Percentiles rank a stretch among this genome's conserved stretches.
Evolutionary conservation across 257 asterid species (phyloP).

Genomic region (Solanum chilense): DNA sequence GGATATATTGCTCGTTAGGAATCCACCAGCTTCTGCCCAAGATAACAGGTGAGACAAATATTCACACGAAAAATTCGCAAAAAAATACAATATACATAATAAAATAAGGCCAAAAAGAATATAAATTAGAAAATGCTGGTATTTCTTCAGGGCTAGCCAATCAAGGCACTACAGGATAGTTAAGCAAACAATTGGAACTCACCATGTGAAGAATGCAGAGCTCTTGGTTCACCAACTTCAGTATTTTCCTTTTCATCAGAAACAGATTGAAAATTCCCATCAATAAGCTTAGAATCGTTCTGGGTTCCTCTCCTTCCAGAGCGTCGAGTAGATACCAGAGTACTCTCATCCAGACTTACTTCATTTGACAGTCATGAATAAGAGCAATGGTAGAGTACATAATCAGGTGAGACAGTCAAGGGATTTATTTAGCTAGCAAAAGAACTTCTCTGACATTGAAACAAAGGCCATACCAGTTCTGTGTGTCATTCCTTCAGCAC

Average conservation of each 20-base stretch:
- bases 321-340: conserved; percentile 38
- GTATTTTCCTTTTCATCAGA: conserved; percentile 39
- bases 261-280: conserved; percentile 33
- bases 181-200: conserved; percentile 9
- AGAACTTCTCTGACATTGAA: background rate
- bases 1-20: background rate
- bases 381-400: background rate
- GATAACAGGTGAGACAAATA: background rate
- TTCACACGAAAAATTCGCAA: background rate
- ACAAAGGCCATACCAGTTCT: conserved; percentile 25
- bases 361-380: conserved; percentile 37
- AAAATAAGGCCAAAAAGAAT: background rate
- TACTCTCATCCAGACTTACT: conserved; percentile 33
- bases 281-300: conserved; percentile 31
- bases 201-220: conserved; percentile 28
- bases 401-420: background rate
- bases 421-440: background rate
- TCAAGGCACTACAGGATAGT: background rate
- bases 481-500: conserved; percentile 22
- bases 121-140: background rate
- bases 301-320: conserved; percentile 65
- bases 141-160: background rate
- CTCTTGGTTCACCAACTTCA: conserved; percentile 30
- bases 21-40: background rate
- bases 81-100: background rate